These are phyloP conservation scores for California macrophylla DNA, from an alignment of 441 rosid species.

Conservation along the genomic window DNA sequence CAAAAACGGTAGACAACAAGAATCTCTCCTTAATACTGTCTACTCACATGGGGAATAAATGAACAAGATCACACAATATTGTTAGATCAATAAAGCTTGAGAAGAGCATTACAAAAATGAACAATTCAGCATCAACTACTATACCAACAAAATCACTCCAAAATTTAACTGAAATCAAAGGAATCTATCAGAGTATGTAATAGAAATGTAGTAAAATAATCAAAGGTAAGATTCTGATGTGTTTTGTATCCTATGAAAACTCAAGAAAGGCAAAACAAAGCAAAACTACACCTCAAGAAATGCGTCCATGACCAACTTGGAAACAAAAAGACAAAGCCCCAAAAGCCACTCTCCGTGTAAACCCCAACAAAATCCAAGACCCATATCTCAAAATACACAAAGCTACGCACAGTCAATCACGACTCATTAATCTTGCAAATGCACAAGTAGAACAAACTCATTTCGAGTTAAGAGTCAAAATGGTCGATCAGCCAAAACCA, in stretches of 20 bases:
- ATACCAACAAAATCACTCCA: conserved; percentile 29
- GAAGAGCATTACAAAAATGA: conserved; percentile 19
- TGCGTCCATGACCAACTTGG: conserved; percentile 20
- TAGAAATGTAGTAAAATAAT: conserved; percentile 28
- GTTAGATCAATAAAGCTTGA: conserved; percentile 5
- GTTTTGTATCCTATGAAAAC: conserved; percentile 12
- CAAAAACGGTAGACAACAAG: conserved; percentile 69
- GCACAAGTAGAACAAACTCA: conserved; percentile 19
- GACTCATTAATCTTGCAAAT: background rate
- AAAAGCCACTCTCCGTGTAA: conserved; percentile 45
- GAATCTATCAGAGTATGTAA: conserved; percentile 36
- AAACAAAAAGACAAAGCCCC: conserved; percentile 31
- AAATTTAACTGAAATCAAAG: conserved; percentile 37
- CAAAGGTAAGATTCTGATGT: conserved; percentile 17
- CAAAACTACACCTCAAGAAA: conserved; percentile 25
- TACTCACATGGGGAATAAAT: conserved; percentile 22
- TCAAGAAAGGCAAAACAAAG: background rate
- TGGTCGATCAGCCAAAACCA: background rate
- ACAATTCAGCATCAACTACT: conserved; percentile 36
- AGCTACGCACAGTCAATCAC: conserved; percentile 9
- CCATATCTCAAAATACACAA: conserved; percentile 20
- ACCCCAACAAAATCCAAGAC: conserved; percentile 32
- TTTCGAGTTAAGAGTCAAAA: conserved; percentile 5
- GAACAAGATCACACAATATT: conserved; percentile 20
- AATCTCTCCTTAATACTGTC: conserved; percentile 36